Conservation (phyloP, 306 rosid genomes). For the Vigna reflexopilosa region DNA sequence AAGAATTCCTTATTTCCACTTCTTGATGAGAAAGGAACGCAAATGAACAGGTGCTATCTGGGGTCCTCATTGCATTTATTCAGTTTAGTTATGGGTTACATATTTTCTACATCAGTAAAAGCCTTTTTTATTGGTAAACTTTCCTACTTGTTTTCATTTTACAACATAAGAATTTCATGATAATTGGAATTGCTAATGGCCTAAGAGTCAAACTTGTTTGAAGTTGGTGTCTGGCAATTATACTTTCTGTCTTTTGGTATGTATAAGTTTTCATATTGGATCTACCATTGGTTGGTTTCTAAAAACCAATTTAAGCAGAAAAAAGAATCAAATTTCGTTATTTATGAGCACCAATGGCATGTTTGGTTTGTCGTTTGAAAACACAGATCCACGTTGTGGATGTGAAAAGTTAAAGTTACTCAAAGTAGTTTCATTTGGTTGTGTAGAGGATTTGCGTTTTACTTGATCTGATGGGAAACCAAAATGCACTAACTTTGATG, state of each 20-base stretch:
- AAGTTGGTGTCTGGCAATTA: conserved; percentile 31
- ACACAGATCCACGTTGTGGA: too few species aligned
- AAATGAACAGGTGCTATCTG: conserved; percentile 75
- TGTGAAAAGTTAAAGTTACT: too few species aligned
- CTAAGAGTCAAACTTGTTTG: conserved; percentile 23
- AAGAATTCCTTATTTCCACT: conserved; percentile 79
- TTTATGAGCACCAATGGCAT: conserved; percentile 1
- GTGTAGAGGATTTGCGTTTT: too few species aligned
- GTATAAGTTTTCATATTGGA: conserved; percentile 2
- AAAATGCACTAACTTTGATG: conserved; percentile 15
- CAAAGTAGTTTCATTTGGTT: too few species aligned
- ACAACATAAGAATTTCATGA: conserved; percentile 9
- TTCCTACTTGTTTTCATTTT: conserved; percentile 36
- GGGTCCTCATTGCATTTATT: conserved; percentile 36
- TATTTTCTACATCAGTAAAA: conserved; percentile 23
- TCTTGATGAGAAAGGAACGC: conserved; percentile 81
- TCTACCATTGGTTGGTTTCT: conserved; percentile 2
- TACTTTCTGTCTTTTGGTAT: not conserved
- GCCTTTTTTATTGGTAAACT: conserved; percentile 2
- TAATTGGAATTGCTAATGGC: conserved; percentile 33
- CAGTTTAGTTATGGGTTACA: conserved; percentile 26
- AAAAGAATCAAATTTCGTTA: conserved; percentile 24
- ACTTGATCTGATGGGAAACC: too few species aligned
- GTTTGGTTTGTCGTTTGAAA: too few species aligned
- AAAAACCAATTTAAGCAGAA: not conserved